Conservation (phyloP, 371 early-diverging fungal species). For the Haplosporangium sp. region DNA sequence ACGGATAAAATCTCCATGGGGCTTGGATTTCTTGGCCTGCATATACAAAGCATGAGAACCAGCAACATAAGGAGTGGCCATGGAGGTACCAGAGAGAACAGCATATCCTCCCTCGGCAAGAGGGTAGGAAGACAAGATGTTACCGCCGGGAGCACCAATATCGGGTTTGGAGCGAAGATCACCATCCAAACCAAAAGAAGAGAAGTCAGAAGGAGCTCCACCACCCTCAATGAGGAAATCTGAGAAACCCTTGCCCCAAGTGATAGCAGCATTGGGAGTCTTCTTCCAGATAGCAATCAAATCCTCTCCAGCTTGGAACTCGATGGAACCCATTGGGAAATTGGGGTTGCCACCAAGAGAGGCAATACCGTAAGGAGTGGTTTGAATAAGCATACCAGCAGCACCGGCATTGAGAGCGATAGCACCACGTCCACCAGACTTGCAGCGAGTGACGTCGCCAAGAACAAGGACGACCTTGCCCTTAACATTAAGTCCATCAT, state of each 20-base stretch:
- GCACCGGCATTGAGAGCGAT: constrained; percentile 74
- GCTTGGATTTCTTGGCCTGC: constrained; percentile 42
- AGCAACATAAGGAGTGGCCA: constrained; percentile 67
- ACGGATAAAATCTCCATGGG: constrained; percentile 32
- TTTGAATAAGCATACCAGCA: constrained; percentile 65
- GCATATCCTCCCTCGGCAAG: constrained; percentile 55
- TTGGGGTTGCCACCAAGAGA: constrained; percentile 35
- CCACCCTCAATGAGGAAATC: constrained; percentile 53
- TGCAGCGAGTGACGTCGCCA: constrained; percentile 70
- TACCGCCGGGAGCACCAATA: constrained; percentile 75
- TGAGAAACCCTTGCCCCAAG: constrained; percentile 14
- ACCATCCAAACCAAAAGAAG: constrained; percentile 75
- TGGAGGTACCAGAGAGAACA: constrained; percentile 60
- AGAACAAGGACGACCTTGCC: constrained; percentile 68
- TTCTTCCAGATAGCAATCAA: constrained; percentile 23
- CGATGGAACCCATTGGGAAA: constrained; percentile 60
- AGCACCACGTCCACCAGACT: constrained; percentile 60
- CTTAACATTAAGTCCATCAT: constrained; percentile 40
- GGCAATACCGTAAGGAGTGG: constrained; percentile 56
- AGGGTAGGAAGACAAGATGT: constrained; percentile 75
- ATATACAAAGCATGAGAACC: constrained; percentile 72
- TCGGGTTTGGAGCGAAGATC: constrained; percentile 79
- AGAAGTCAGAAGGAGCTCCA: constrained; percentile 61
- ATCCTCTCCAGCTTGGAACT: constrained; percentile 55
- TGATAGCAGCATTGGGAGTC: constrained; percentile 3